Evolutionary conservation across 1,284 basidiomycete species (phyloP).

Genomic region (Ustilago esculenta): DNA sequence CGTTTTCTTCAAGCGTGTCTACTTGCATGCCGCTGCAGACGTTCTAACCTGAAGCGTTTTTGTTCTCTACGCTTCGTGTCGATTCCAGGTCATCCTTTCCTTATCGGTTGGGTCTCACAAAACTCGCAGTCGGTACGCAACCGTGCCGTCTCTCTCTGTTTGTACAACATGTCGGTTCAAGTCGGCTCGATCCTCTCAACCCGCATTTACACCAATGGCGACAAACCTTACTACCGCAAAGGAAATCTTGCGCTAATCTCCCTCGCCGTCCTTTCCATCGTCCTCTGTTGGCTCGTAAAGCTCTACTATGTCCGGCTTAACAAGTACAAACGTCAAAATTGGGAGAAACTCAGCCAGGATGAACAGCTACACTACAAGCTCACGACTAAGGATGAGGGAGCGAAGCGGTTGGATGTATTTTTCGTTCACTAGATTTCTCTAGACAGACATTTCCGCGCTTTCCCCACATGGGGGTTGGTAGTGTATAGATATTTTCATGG

Average conservation of each 20-base stretch:
- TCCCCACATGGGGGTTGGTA: too few relatives aligned
- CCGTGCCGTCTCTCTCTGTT: conserved; percentile 38
- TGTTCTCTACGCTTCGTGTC: too few relatives aligned
- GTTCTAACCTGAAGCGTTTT: too few relatives aligned
- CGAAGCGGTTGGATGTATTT: conserved; percentile 36
- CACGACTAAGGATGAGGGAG: conserved; percentile 45
- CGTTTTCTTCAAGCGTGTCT: not conserved
- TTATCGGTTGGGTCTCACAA: conserved; percentile 26
- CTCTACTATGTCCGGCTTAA: conserved; percentile 48
- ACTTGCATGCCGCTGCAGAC: not conserved
- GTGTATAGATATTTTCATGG: too few relatives aligned
- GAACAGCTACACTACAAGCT: conserved; percentile 43
- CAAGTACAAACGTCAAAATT: conserved; percentile 27
- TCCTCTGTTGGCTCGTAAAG: conserved; percentile 41
- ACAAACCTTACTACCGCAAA: conserved; percentile 49
- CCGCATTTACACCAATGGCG: conserved; percentile 46
- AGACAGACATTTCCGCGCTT: too few relatives aligned
- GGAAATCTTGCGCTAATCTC: conserved; percentile 42
- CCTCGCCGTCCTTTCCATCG: conserved; percentile 23
- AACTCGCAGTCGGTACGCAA: conserved; percentile 50
- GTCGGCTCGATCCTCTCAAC: conserved; percentile 38
- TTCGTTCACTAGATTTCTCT: conserved; percentile 38
- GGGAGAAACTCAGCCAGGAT: conserved; percentile 26
- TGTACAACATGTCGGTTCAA: conserved; percentile 60
- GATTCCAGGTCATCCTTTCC: conserved; percentile 27